Conservation (phyloP, 2,329 filamentous ascomycete species). For the Talaromyces sp. region DNA sequence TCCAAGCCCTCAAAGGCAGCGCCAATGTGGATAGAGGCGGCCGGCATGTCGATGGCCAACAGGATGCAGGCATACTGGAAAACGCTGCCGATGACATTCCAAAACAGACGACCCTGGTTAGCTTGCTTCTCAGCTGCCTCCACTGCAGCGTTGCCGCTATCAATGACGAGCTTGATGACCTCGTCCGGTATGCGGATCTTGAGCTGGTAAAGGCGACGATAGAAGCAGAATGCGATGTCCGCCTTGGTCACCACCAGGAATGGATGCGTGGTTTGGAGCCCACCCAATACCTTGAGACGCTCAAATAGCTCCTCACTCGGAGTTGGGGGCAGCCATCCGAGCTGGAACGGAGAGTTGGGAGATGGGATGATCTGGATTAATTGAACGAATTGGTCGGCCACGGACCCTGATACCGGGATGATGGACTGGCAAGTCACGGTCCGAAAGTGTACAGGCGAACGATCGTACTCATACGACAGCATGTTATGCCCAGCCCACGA, state of each 20-base stretch:
- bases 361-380: constrained; percentile 25
- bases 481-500: constrained; percentile 29
- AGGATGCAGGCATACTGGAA: constrained; percentile 29
- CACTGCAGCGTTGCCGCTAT: constrained; percentile 19
- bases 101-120: constrained; percentile 23
- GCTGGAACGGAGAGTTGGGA: background rate
- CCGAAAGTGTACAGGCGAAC: constrained; percentile 23
- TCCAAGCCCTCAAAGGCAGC: constrained; percentile 25
- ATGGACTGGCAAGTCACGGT: constrained; percentile 24
- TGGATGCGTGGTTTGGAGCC: constrained; percentile 20
- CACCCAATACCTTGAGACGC: constrained; percentile 21
- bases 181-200: constrained; percentile 22
- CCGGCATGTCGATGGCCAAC: constrained; percentile 26
- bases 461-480: constrained; percentile 30
- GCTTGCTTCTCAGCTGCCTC: constrained; percentile 22
- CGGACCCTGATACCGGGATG: constrained; percentile 18
- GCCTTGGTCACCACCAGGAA: constrained; percentile 28
- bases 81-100: constrained; percentile 30
- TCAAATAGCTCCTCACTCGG: constrained; percentile 22
- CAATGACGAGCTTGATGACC: constrained; percentile 20
- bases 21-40: constrained; percentile 18
- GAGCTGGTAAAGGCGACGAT: constrained; percentile 28
- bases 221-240: constrained; percentile 30
- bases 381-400: constrained; percentile 27
- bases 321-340: constrained; percentile 14